Evolutionary conservation across 2,329 filamentous ascomycete species (phyloP).

Genomic region (Penicillium sp.): DNA sequence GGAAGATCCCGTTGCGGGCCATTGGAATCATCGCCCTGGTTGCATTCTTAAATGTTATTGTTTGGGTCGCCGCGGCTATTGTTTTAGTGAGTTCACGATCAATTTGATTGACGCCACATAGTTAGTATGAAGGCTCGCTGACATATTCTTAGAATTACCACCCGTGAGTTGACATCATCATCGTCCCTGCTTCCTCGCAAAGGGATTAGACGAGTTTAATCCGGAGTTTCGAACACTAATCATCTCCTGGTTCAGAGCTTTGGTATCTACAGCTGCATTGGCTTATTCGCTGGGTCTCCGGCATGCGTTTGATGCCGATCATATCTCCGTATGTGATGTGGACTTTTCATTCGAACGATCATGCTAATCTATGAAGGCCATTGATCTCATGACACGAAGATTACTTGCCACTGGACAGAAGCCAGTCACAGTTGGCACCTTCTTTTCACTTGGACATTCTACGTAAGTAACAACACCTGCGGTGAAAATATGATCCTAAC

Average conservation of each 20-base stretch:
- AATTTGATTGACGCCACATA: no score
- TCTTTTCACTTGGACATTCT: constrained; percentile 88
- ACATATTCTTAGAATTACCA: constrained; percentile 30
- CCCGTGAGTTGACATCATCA: constrained; percentile 34
- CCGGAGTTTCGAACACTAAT: no score
- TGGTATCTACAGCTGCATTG: constrained; percentile 75
- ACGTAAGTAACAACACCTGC: constrained; percentile 46
- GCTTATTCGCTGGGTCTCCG: constrained; percentile 84
- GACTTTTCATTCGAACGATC: no score
- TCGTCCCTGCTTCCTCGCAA: no score
- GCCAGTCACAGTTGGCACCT: constrained; percentile 88
- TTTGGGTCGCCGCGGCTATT: constrained; percentile 55
- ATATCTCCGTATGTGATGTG: constrained; percentile 65
- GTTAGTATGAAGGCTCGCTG: no score
- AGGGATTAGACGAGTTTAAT: no score
- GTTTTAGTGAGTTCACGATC: no score
- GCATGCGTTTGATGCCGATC: constrained; percentile 96
- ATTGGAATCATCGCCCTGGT: constrained; percentile 54
- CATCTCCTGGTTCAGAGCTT: constrained; percentile 38
- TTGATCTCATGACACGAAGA: constrained; percentile 89
- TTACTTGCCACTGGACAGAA: constrained; percentile 78
- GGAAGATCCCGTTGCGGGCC: constrained; percentile 52
- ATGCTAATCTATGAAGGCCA: no score
- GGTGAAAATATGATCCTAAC: not conserved
- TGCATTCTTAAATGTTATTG: constrained; percentile 49